phyloP scores from a whole-genome alignment of 371 early-diverging fungal species.

The Mortierella sp. region DNA sequence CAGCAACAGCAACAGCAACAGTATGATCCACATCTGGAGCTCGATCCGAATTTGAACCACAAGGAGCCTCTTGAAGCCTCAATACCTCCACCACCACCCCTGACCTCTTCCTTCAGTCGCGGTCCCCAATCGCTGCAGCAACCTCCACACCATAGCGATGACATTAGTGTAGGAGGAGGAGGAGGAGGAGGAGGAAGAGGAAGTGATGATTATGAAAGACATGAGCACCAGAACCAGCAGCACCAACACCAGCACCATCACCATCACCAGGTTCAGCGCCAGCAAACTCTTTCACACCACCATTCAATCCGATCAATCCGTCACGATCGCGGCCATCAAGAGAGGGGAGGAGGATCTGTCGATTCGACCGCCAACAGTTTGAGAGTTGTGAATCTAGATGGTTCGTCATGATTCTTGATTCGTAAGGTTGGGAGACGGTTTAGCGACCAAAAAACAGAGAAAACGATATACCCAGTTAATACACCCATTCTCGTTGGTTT shows the following conservation, averaged over 20 bases:
- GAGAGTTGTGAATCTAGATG: constrained; percentile 9
- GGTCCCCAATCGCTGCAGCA: constrained; percentile 37
- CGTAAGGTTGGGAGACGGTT: background rate
- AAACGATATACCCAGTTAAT: background rate
- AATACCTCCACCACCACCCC: background rate
- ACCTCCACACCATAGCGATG: background rate
- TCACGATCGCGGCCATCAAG: background rate
- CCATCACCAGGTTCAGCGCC: background rate
- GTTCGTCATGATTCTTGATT: constrained; percentile 17
- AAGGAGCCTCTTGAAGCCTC: constrained; percentile 29
- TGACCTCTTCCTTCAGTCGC: constrained; percentile 17
- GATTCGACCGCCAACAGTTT: constrained; percentile 11
- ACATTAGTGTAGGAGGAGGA: background rate
- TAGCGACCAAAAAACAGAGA: background rate
- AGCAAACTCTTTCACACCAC: constrained; percentile 15
- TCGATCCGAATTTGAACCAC: constrained; percentile 17
- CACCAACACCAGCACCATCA: background rate
- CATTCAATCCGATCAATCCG: constrained; percentile 24
- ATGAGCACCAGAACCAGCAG: background rate
- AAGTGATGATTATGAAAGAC: background rate
- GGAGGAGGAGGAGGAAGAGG: background rate
- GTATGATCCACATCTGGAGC: background rate
- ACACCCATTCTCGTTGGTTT: background rate
- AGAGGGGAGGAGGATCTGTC: constrained; percentile 14
- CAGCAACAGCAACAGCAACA: constrained; percentile 10